Conservation (phyloP, 1,284 basidiomycete species). For the Rhodotorula mucilaginosa region DNA sequence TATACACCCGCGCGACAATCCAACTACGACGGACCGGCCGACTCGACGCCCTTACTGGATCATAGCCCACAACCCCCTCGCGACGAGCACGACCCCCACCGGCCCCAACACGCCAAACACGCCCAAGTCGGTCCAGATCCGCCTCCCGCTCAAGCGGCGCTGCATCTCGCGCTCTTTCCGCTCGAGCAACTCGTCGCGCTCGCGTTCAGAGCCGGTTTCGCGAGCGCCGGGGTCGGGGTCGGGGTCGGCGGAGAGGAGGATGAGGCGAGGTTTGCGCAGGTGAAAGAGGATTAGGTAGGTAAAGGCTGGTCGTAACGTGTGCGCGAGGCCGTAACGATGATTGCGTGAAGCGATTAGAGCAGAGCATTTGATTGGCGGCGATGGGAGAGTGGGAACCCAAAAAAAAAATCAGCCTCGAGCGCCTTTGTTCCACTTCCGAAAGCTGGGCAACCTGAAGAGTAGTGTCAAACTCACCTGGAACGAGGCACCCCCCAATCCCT, state of each 20-base stretch:
- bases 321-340: too few species aligned
- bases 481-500: slow-evolving; percentile 36
- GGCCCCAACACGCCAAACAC: slow-evolving; percentile 65
- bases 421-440: too few species aligned
- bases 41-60: not conserved
- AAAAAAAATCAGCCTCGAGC: too few species aligned
- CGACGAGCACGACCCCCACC: slow-evolving; percentile 49
- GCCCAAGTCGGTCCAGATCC: slow-evolving; percentile 68
- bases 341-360: too few species aligned
- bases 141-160: slow-evolving; percentile 59
- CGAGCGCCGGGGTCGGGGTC: slow-evolving; percentile 14
- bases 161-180: slow-evolving; percentile 72
- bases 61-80: slow-evolving; percentile 18
- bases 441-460: too few species aligned
- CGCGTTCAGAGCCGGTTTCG: not conserved
- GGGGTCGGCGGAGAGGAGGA: slow-evolving; percentile 40
- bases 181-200: slow-evolving; percentile 61
- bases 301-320: slow-evolving; percentile 25
- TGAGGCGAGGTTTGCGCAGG: slow-evolving; percentile 44
- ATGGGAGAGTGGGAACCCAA: too few species aligned
- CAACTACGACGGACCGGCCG: not conserved
- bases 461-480: slow-evolving; percentile 28
- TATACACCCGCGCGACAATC: not conserved
- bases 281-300: slow-evolving; percentile 47
- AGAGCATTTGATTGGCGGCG: too few species aligned